These are phyloP conservation scores for Candida mesenterica DNA, from an alignment of 1,139 yeast species.

Conservation along the genomic window DNA sequence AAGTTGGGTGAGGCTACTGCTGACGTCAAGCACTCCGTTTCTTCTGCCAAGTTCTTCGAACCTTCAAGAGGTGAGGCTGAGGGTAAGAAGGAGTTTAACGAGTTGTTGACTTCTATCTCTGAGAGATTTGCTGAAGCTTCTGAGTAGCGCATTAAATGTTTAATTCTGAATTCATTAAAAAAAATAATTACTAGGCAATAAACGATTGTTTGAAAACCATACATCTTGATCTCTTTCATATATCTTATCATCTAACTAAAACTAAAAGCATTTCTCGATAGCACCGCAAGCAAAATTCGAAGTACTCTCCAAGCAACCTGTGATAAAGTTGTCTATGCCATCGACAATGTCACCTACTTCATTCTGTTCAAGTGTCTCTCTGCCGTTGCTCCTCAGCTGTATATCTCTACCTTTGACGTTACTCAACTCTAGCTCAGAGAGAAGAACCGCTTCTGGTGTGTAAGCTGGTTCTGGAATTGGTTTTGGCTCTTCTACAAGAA, in stretches of 20 bases:
- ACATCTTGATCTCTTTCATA: too few relatives aligned
- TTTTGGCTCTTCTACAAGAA: neutral
- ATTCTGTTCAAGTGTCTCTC: neutral
- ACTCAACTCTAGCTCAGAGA: neutral
- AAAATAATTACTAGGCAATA: slow-evolving; percentile 4
- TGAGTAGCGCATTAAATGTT: slow-evolving; percentile 48
- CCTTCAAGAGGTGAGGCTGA: slow-evolving; percentile 88
- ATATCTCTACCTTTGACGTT: neutral
- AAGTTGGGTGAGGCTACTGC: slow-evolving; percentile 84
- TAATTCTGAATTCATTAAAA: slow-evolving; percentile 4
- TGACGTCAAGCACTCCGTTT: slow-evolving; percentile 89
- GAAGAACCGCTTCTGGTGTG: neutral
- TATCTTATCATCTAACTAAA: too few relatives aligned
- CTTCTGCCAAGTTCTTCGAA: slow-evolving; percentile 93
- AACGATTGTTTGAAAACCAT: neutral
- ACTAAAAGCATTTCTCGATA: too few relatives aligned
- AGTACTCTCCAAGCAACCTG: neutral
- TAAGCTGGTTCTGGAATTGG: neutral
- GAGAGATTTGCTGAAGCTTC: slow-evolving; percentile 95
- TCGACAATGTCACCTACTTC: neutral
- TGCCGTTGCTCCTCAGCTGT: too few relatives aligned
- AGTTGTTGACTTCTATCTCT: slow-evolving; percentile 68
- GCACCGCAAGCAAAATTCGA: too few relatives aligned
- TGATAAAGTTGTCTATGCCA: neutral
- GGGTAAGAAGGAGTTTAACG: slow-evolving; percentile 72